Percentiles rank a stretch among this genome's conserved stretches.
Conservation (phyloP, 192 early-diverging fungal species). For the Rhizophagus clarus region DNA sequence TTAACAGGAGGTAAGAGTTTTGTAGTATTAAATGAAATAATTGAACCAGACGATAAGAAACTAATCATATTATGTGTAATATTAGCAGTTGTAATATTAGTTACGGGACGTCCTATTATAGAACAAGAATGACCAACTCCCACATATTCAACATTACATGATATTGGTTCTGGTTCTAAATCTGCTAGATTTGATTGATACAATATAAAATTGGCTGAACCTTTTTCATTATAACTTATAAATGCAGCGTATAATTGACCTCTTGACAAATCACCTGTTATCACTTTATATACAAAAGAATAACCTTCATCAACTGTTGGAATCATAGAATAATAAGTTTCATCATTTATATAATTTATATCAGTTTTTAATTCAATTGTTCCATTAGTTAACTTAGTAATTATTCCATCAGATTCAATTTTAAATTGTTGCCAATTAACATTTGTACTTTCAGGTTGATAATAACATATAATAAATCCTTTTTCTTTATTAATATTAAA, state of each 20-base stretch:
- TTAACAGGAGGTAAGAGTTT: not conserved
- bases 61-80: not conserved
- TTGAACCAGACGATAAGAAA: not conserved
- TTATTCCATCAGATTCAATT: not conserved
- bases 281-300: not conserved
- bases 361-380: not conserved
- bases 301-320: conserved; percentile 3
- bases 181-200: not conserved
- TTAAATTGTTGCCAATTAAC: not conserved
- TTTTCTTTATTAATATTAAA: not conserved
- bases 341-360: not conserved
- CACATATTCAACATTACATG: not conserved
- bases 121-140: not conserved
- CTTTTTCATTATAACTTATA: not conserved
- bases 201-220: not conserved
- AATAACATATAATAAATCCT: not conserved
- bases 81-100: not conserved
- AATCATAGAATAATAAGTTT: not conserved
- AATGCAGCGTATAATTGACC: not conserved
- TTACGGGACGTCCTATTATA: not conserved
- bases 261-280: not conserved
- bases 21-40: not conserved
- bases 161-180: not conserved
- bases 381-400: not conserved
- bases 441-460: not conserved